Conservation (phyloP, 345 rosid species). For the Erodium maritimum region DNA sequence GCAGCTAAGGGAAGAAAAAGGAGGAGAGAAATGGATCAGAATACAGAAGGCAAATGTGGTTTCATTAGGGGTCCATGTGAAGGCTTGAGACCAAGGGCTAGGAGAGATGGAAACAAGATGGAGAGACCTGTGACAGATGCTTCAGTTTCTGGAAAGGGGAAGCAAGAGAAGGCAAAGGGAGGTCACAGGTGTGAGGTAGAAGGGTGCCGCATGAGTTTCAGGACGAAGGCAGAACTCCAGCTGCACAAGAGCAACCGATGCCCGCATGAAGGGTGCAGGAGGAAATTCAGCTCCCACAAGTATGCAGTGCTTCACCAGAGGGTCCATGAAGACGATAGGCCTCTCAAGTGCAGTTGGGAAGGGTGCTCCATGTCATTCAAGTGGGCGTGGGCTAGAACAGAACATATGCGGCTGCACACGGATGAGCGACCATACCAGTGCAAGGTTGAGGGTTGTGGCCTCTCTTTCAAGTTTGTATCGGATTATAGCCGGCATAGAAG, state of each 20-base stretch:
- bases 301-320: slow-evolving; percentile 74
- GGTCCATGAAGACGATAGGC: slow-evolving; percentile 83
- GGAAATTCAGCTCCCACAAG: slow-evolving; percentile 75
- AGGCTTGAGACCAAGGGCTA: slow-evolving; percentile 79
- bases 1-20: slow-evolving; percentile 37
- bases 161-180: slow-evolving; percentile 22
- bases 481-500: slow-evolving; percentile 93
- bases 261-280: slow-evolving; percentile 69
- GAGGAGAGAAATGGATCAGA: slow-evolving; percentile 35
- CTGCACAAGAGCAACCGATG: slow-evolving; percentile 71
- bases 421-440: slow-evolving; percentile 90
- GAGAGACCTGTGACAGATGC: slow-evolving; percentile 22
- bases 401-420: slow-evolving; percentile 85
- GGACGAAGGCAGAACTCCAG: slow-evolving; percentile 49
- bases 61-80: slow-evolving; percentile 93
- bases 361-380: slow-evolving; percentile 89
- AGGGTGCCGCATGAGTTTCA: slow-evolving; percentile 76
- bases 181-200: slow-evolving; percentile 58
- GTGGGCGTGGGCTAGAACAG: slow-evolving; percentile 99
- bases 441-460: slow-evolving; percentile 68
- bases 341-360: slow-evolving; percentile 78
- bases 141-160: slow-evolving; percentile 12
- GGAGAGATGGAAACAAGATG: slow-evolving; percentile 22
- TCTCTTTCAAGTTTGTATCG: slow-evolving; percentile 88
- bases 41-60: slow-evolving; percentile 26